Percentiles rank a stretch among this genome's conserved stretches.
Conservation (phyloP, 768 basidiomycete species). For the Galerina marginata region DNA sequence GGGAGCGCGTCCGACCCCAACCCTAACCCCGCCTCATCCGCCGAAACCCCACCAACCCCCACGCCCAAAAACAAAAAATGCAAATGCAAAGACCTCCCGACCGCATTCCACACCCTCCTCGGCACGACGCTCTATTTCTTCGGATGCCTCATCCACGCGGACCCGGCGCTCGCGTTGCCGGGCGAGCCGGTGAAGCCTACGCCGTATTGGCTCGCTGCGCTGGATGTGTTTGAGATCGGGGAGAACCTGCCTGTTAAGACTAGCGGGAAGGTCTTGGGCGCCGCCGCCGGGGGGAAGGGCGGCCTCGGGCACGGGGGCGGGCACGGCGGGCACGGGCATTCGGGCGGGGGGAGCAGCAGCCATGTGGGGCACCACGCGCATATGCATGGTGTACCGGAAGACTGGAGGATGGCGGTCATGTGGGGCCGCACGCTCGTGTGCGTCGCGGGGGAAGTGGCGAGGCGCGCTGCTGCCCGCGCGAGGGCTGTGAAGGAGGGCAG, state of each 20-base stretch:
- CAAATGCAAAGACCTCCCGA: conserved; percentile 56
- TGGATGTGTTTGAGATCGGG: conserved; percentile 74
- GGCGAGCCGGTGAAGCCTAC: conserved; percentile 59
- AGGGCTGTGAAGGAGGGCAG: neutral
- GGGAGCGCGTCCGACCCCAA: too few relatives aligned
- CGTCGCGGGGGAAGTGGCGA: conserved; percentile 58
- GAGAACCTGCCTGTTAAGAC: conserved; percentile 61
- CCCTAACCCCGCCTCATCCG: neutral
- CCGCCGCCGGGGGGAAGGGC: neutral
- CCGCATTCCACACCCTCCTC: conserved; percentile 69
- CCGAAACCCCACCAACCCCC: neutral
- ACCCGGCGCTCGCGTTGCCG: conserved; percentile 51
- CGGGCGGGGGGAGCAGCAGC: neutral
- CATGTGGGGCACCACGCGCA: neutral
- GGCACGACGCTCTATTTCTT: conserved; percentile 69
- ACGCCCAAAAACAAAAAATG: conserved; percentile 22
- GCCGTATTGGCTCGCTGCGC: conserved; percentile 69
- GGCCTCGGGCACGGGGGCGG: neutral
- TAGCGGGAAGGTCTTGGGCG: conserved; percentile 28
- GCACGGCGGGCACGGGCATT: neutral
- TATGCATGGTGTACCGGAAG: conserved; percentile 40
- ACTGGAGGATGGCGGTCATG: conserved; percentile 72
- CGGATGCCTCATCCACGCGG: conserved; percentile 62
- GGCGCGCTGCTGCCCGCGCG: conserved; percentile 19
- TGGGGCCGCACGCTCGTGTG: conserved; percentile 71